Evolutionary conservation across 1,139 yeast species (phyloP), one percentile per base, ranked within the genome.

Genomic region (Blastobotrys apis): DNA sequence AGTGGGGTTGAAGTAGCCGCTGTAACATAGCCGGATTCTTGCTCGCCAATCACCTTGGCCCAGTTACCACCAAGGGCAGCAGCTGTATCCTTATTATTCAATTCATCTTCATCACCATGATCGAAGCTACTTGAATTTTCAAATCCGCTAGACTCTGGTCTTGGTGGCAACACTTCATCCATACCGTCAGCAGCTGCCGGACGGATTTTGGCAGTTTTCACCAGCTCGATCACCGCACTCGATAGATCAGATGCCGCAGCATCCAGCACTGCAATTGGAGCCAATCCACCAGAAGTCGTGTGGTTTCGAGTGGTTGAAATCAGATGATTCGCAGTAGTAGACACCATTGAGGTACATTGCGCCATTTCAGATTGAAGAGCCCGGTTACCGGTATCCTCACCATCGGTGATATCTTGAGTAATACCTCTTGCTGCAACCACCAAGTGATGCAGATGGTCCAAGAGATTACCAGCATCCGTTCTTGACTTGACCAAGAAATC

Each of bases 301-400:
- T 72, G 85, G 60, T 87, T 87, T 57, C 96, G 75, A 0, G 94
- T 77, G 0, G 92, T 77, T 3, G 95, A 80, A 40, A 90, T 78
- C 1, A 83, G 75, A 65, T 84, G 88, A 23, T 88, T 80, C 12
- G 85, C 77, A 0, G 94, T 74, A 41, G 84, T 84, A 47, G 86
- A 76, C 13, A 83, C 72, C 37, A 78, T 63, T 4, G 62, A 50
- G 1, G 62, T 55, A 31, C 56, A 55, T 39, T 60, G 62, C 5
- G 62, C 60, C 15, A 64, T 50, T 23, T 56, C 54, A 4, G 57
- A 49, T 37, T 57, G 64, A 47, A 45, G 49, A 8, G 40, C 53
- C 31, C 33, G 42, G 32, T 44, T 43, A 20, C 37, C 35, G n/a
- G 46, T 47, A 1, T 48, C 32, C 10, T 31, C 50, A 49, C 57